Percentiles rank a stretch among this genome's conserved stretches.
Evolutionary conservation across 1,284 basidiomycete species (phyloP).

Genomic region (Entoloma clypeatum): DNA sequence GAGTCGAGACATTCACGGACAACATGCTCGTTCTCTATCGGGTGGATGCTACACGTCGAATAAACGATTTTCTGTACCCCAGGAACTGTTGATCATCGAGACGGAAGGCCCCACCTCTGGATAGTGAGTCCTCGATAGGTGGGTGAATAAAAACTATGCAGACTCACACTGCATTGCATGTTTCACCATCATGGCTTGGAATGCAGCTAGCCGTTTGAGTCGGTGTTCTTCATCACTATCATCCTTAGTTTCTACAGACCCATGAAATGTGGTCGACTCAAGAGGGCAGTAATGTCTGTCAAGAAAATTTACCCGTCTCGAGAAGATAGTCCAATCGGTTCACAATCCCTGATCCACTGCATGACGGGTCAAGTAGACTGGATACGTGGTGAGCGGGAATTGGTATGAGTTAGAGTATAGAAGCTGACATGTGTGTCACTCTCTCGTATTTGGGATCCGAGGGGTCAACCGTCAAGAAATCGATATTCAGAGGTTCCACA

Average conservation of each 20-base stretch:
- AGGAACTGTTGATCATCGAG: conserved; percentile 38
- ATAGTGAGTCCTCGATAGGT: conserved; percentile 14
- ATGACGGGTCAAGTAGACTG: conserved; percentile 89
- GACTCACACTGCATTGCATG: conserved; percentile 91
- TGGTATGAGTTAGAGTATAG: too few species aligned
- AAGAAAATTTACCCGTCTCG: conserved; percentile 51
- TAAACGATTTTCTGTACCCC: conserved; percentile 84
- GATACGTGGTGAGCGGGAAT: too few species aligned
- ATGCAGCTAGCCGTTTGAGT: conserved; percentile 76
- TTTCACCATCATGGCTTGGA: conserved; percentile 90
- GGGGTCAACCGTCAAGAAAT: conserved; percentile 79
- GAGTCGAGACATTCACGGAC: conserved; percentile 65
- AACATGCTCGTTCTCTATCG: conserved; percentile 83
- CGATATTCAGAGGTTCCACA: conserved; percentile 64
- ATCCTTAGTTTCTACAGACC: conserved; percentile 41
- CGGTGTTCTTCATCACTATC: conserved; percentile 59
- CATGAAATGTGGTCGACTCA: conserved; percentile 1
- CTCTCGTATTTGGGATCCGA: conserved; percentile 52
- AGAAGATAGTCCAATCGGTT: conserved; percentile 86
- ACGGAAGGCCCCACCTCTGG: conserved; percentile 10
- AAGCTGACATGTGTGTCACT: conserved; percentile 87
- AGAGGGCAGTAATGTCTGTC: conserved; percentile 4
- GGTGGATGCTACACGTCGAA: conserved; percentile 93
- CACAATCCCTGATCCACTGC: conserved; percentile 90
- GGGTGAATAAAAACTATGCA: too few species aligned